A percentile compares a stretch with the other conserved stretches of the same genome.
phyloP scores from a whole-genome alignment of 192 early-diverging fungal species.

The Umbelopsis isabellina region DNA sequence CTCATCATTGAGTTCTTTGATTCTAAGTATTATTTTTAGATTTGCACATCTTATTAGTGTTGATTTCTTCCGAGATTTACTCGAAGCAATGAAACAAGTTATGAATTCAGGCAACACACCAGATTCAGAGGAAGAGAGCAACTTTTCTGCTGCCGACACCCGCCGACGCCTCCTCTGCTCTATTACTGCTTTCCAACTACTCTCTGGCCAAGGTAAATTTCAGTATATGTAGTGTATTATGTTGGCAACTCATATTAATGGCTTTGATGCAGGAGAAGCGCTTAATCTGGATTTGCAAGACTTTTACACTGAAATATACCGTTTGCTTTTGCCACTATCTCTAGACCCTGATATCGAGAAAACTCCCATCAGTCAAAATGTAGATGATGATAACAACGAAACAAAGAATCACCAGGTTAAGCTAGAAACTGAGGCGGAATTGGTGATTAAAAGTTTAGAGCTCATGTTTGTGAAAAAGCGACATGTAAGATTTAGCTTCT shows the following conservation, averaged over 20 bases:
- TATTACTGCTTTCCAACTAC: slow-evolving; percentile 85
- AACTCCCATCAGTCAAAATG: slow-evolving; percentile 39
- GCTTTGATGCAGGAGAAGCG: slow-evolving; percentile 66
- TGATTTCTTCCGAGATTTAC: slow-evolving; percentile 92
- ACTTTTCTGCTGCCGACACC: slow-evolving; percentile 51
- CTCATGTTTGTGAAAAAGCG: slow-evolving; percentile 81
- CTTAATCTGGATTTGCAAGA: slow-evolving; percentile 92
- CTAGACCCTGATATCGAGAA: slow-evolving; percentile 68
- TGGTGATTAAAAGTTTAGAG: slow-evolving; percentile 84
- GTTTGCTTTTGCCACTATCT: slow-evolving; percentile 70
- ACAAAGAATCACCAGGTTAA: slow-evolving; percentile 33
- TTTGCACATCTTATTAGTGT: slow-evolving; percentile 97
- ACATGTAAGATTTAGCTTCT: slow-evolving; percentile 37
- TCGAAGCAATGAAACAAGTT: slow-evolving; percentile 83
- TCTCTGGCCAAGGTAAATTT: slow-evolving; percentile 77
- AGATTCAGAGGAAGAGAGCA: slow-evolving; percentile 52
- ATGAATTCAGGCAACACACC: slow-evolving; percentile 59
- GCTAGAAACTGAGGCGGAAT: slow-evolving; percentile 73
- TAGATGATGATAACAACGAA: slow-evolving; percentile 36
- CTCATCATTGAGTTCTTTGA: neutral
- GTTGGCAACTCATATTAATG: neutral
- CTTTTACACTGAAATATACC: slow-evolving; percentile 88
- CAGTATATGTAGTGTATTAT: neutral
- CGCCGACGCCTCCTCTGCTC: slow-evolving; percentile 85
- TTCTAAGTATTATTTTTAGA: slow-evolving; percentile 61